phyloP scores from a whole-genome alignment of 352 stramenopile genomes.

The Globisporangium okanoganense region DNA sequence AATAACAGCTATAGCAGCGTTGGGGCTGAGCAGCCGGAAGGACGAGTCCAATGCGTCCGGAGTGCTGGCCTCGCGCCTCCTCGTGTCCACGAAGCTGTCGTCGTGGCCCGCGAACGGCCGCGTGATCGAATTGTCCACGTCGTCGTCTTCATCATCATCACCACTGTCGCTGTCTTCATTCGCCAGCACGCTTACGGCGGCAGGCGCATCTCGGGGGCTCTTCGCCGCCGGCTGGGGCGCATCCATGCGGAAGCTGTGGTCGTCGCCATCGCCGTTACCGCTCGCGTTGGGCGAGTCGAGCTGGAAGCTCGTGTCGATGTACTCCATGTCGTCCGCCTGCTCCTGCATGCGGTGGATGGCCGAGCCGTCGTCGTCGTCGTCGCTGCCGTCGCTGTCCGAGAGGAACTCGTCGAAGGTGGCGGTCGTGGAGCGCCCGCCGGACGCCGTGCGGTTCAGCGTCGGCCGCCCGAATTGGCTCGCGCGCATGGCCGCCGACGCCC shows the following conservation, averaged over 20 bases:
- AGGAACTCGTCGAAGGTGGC: conserved; percentile 40
- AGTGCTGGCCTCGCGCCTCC: neutral
- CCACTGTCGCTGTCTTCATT: conserved; percentile 1
- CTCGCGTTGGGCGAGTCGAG: conserved; percentile 17
- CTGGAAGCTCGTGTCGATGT: conserved; percentile 30
- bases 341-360: conserved; percentile 39
- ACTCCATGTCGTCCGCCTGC: conserved; percentile 46
- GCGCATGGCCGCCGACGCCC: neutral
- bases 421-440: conserved; percentile 15
- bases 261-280: neutral
- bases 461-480: neutral
- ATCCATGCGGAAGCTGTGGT: conserved; percentile 5
- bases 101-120: neutral
- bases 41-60: conserved; percentile 8
- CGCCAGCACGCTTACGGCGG: neutral
- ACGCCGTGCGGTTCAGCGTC: conserved; percentile 16
- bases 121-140: neutral
- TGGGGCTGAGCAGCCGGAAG: conserved; percentile 6
- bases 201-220: neutral
- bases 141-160: neutral
- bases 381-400: conserved; percentile 29
- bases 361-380: conserved; percentile 25
- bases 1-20: neutral
- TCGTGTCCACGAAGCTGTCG: conserved; percentile 6
- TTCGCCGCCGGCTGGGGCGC: neutral